Evolutionary conservation across 2,329 filamentous ascomycete species (phyloP), one percentile per base, ranked within the genome.

Genomic region (Hymenoscyphus occultus): DNA sequence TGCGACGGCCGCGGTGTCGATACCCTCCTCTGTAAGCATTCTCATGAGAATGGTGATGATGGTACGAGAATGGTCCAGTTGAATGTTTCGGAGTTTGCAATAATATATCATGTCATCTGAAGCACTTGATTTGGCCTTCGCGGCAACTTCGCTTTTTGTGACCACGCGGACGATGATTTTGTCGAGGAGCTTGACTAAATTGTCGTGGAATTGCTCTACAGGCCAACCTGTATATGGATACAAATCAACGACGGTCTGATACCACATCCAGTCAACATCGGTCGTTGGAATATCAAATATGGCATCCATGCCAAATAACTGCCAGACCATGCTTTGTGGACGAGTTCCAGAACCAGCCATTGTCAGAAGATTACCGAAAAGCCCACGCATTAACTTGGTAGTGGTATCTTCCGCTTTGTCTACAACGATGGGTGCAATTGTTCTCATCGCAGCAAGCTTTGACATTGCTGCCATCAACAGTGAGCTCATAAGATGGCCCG

Each of bases 341-440:
- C 66, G 66, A 1, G 68, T 66, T 3, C 72, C 72, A 10, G 72
- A 73, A 1, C 72, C 72, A 59, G 72, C 72, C 31, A 65, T 73
- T 22, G 72, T 74, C 61, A 73, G 56, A 2, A 74, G 62, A 65
- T 73, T 73, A 14, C 72, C 72, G 28, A 74, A 74, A 1, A 73
- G 64, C 19, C 72, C 72, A 28, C 71, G 68, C 71, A 74, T 74
- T 51, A 74, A 64, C 59, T 67, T 71, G 32, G 72, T 74, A 31
- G 72, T 68, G 1, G 70, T 73, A 62, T 74, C 70, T 22, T 71
- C 68, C 5, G 67, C 70, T 32, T 61, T 67, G 14, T 60, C 31
- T 7, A 54, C 59, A 1, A 62, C 56, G 10, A 31, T 57, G 7
- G 70, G 68, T 0, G 65, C 63, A 35, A 63, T 67, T 35, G 69